Conservation (phyloP, 2,329 filamentous ascomycete genomes). For the Penicillium sp. region DNA sequence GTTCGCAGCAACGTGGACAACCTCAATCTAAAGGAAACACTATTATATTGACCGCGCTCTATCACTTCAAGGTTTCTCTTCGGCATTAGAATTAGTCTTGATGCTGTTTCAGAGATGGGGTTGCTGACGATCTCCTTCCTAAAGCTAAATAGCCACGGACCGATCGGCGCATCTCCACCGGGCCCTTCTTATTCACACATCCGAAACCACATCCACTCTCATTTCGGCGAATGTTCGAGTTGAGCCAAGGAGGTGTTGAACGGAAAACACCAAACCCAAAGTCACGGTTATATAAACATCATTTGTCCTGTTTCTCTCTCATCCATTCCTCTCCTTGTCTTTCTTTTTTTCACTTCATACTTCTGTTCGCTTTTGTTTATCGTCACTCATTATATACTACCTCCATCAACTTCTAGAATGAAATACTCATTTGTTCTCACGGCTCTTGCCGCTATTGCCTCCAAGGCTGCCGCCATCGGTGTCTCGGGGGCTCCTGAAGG, state of each 20-base stretch:
- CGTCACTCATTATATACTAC: background rate
- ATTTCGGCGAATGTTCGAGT: background rate
- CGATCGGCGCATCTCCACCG: slow-evolving; percentile 1
- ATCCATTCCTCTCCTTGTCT: background rate
- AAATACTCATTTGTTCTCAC: slow-evolving; percentile 6
- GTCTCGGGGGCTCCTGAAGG: slow-evolving; percentile 7
- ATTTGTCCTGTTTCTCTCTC: background rate
- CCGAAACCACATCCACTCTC: background rate
- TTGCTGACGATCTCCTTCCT: background rate
- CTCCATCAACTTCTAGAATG: background rate
- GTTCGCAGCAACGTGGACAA: too few relatives aligned
- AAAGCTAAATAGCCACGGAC: background rate
- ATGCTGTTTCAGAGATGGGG: background rate
- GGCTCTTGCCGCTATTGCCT: background rate
- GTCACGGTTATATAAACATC: background rate
- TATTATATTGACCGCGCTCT: too few relatives aligned
- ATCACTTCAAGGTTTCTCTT: too few relatives aligned
- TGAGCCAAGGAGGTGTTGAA: background rate
- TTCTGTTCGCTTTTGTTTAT: background rate
- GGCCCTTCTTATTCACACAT: background rate
- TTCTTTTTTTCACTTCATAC: background rate
- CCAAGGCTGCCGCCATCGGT: slow-evolving; percentile 5
- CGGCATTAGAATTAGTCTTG: too few relatives aligned
- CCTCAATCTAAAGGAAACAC: too few relatives aligned
- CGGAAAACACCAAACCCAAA: background rate